Evolutionary conservation across 176 grass and related monocot genomes (phyloP), one percentile per base, ranked within the genome.

Genomic region (Bonia amplexicaulis): DNA sequence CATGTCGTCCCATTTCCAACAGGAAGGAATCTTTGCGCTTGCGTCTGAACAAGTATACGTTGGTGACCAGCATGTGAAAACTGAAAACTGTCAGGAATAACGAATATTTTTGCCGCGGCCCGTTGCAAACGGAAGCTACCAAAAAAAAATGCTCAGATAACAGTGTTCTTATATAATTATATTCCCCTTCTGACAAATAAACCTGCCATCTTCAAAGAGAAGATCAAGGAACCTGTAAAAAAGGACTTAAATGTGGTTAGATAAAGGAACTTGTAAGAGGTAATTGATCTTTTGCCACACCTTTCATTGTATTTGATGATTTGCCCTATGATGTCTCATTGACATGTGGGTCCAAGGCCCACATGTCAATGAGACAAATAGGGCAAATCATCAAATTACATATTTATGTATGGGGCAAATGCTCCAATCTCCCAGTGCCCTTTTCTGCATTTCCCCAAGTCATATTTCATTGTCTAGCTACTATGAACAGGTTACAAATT

Each of bases 401-500:
- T n/a, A n/a, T n/a, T n/a, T n/a, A n/a, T n/a, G n/a, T n/a, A n/a
- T n/a, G n/a, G n/a, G n/a, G n/a, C n/a, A n/a, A n/a, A n/a, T n/a
- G n/a, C n/a, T n/a, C n/a, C n/a, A n/a, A n/a, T n/a, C n/a, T n/a
- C n/a, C 41, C n/a, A 68, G 46, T 5, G 40, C 0, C 31, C 29
- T 2, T 67, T 33, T 47, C 47, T 60, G 40, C 75, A 79, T 48
- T 90, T 40, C 25, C 66, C 68, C 41, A 61, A 69, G 62, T 76
- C 63, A 58, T 66, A 74, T 70, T 40, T 40, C 53, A 61, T 11
- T 57, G 25, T 17, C 54, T 77, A 77, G 20, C 87, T 80, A 80
- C 52, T 79, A 90, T 90, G 74, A 90, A 90, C 80, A 87, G 11
- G 74, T 83, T 83, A 78, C 40, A 51, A 79, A 79, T 62, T 31